Evolutionary conservation across 176 grass and related monocot species (phyloP), one percentile per base, ranked within the genome.

Genomic region (Melocanna baccifera): DNA sequence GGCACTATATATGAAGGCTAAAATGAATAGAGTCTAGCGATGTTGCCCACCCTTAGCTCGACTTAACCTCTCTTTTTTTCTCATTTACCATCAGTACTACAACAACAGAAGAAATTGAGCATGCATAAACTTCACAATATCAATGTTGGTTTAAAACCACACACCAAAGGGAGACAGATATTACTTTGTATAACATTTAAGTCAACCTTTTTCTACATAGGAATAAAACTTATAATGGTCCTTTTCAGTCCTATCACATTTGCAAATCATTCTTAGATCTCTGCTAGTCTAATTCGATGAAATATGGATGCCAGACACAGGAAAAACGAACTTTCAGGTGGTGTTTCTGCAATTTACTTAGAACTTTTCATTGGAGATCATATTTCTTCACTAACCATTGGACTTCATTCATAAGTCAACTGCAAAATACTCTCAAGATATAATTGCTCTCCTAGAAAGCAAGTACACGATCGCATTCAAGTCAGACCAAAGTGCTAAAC

Each of bases 1-100:
- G 13, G 16, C 19, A 82, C 55, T 51, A 32, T 34, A 69, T 39
- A 73, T 76, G 40, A 81, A 76, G 62, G 73, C 30, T 34, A 88
- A 72, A 20, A 30, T 62, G 55, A 30, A 62, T 65, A 4, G 32
- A 63, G 57, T 42, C 62, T 42, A 80, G 30, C 9, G 29, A 73
- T 53, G 30, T 2, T 6, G 7, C 39, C 47, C 15, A 58, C 16
- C 45, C 9, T 14, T 65, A 26, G 29, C 14, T 55, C 14, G 3
- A 11, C 55, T 15, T 42, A 16, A 14, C 12, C 13, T 41, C n/a
- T 22, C 14, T 79, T 71, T 26, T 48, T 15, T 48, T 15, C 11
- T 55, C 23, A 43, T 63, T 62, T 48, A 85, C 26, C 10, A 47
- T 50, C 40, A 62, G 46, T 72, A 86, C 58, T 64, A 52, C 19